phyloP scores from a whole-genome alignment of 2,329 filamentous ascomycete genomes.

The Didymella sp. region DNA sequence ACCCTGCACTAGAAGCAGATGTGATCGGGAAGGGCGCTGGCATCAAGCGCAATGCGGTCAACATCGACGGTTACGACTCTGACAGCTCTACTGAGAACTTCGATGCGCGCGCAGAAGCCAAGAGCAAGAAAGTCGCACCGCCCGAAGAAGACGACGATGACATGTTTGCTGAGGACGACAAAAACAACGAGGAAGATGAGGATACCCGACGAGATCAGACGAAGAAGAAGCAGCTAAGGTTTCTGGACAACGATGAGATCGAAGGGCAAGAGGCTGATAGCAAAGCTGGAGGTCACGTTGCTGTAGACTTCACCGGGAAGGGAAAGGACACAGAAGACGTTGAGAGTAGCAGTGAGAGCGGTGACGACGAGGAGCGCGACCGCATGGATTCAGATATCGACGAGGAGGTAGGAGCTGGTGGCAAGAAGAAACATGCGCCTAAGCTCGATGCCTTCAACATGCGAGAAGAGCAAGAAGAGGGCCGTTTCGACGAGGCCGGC shows the following conservation, averaged over 20 bases:
- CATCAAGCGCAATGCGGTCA: constrained; percentile 91
- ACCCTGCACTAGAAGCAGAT: constrained; percentile 84
- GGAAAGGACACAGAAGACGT: constrained; percentile 63
- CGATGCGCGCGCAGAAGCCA: constrained; percentile 71
- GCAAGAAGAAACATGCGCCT: constrained; percentile 90
- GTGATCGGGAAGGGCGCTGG: constrained; percentile 80
- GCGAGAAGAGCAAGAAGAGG: constrained; percentile 86
- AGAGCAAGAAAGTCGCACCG: constrained; percentile 54
- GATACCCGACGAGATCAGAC: constrained; percentile 60
- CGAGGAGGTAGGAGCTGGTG: constrained; percentile 87
- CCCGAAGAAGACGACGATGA: constrained; percentile 66
- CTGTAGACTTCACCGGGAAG: constrained; percentile 61
- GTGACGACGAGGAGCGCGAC: constrained; percentile 70
- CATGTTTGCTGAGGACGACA: constrained; percentile 81
- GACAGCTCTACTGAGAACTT: constrained; percentile 93
- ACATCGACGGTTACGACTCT: constrained; percentile 95
- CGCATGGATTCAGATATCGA: constrained; percentile 74
- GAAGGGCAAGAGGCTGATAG: constrained; percentile 79
- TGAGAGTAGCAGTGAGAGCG: constrained; percentile 65
- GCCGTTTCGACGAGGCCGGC: constrained; percentile 85
- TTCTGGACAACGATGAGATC: constrained; percentile 70
- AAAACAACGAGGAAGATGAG: constrained; percentile 61
- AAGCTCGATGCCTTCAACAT: constrained; percentile 98
- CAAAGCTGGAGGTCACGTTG: constrained; percentile 73
- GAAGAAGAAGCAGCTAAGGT: constrained; percentile 68